A percentile compares a stretch with the other conserved stretches of the same genome.
Conservation (phyloP, 2,329 filamentous ascomycete genomes). For the Cercospora beticola region DNA sequence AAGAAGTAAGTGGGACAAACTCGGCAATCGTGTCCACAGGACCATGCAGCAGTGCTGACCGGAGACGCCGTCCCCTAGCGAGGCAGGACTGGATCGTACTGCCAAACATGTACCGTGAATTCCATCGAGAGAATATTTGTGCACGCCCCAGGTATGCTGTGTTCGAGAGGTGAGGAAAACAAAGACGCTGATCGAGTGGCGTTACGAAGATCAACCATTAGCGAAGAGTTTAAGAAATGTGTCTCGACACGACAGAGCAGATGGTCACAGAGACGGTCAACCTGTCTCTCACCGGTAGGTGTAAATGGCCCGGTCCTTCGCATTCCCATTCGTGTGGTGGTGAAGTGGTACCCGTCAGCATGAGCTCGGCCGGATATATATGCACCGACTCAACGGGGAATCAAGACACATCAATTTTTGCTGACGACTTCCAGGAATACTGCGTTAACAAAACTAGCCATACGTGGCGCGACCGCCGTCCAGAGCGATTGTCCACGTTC, state of each 20-base stretch:
- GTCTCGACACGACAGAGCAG: neutral
- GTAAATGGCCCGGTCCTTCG: neutral
- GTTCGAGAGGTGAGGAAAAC: neutral
- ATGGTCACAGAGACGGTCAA: neutral
- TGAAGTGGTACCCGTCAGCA: neutral
- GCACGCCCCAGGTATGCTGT: neutral
- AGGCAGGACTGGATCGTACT: neutral
- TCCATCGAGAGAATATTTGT: slow-evolving; percentile 5
- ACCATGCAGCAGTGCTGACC: neutral
- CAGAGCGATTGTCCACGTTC: neutral
- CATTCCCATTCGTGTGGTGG: neutral
- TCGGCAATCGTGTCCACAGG: neutral
- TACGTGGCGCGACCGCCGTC: neutral
- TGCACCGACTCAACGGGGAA: neutral
- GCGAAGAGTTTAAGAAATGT: neutral
- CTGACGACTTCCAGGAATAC: neutral
- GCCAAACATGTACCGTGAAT: slow-evolving; percentile 1
- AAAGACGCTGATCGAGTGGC: neutral
- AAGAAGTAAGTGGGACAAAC: slow-evolving; percentile 3
- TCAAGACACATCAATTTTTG: neutral
- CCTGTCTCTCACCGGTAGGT: neutral
- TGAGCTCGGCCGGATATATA: neutral
- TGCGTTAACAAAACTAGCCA: neutral
- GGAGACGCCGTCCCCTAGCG: neutral
- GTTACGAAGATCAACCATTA: neutral